Conservation (phyloP, 1,284 basidiomycete species). For the Marasmius fiardii region DNA sequence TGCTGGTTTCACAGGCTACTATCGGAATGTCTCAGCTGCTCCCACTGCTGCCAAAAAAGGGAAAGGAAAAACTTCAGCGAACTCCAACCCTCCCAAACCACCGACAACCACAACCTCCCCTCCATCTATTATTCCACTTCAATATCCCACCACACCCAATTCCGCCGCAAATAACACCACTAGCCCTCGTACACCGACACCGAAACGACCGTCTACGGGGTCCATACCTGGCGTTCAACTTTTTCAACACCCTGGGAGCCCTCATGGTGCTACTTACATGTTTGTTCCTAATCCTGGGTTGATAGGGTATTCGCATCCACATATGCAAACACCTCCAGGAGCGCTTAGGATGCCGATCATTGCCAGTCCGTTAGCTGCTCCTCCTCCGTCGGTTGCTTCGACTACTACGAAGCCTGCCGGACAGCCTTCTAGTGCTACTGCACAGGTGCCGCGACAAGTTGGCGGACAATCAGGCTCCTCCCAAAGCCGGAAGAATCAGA, state of each 20-base stretch:
- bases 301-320: not conserved
- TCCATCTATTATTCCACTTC: not conserved
- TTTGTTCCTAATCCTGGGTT: not conserved
- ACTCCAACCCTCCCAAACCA: not conserved
- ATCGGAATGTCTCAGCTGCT: not conserved
- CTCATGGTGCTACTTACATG: not conserved
- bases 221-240: not conserved
- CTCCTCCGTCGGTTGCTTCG: not conserved
- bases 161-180: not conserved
- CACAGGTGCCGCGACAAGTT: not conserved
- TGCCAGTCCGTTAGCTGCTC: not conserved
- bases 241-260: not conserved
- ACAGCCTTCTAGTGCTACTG: not conserved
- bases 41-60: not conserved
- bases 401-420: not conserved
- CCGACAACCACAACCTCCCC: not conserved
- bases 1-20: constrained; percentile 1
- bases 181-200: constrained; percentile 28
- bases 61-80: not conserved
- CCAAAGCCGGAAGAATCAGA: not conserved
- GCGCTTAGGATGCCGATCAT: not conserved
- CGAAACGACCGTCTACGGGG: constrained; percentile 18
- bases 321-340: not conserved
- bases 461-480: not conserved
- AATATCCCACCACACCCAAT: not conserved